Conservation (phyloP, 2,329 filamentous ascomycete genomes). For the Fusarium anguioides region DNA sequence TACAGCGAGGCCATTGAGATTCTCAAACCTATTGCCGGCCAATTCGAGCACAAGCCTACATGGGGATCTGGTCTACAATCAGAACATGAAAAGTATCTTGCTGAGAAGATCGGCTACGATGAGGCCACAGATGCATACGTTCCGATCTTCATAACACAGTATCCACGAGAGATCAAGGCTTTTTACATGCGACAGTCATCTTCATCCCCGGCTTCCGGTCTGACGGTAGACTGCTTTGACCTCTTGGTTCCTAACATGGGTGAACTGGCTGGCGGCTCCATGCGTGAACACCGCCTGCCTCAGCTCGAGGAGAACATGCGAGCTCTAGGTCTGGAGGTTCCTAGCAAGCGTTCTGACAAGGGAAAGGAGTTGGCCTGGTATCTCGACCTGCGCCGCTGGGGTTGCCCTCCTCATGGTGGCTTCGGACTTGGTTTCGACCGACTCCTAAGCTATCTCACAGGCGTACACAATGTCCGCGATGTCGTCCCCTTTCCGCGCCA, state of each 20-base stretch:
- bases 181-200: constrained; percentile 73
- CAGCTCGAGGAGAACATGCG: constrained; percentile 78
- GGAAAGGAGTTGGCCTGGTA: constrained; percentile 77
- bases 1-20: constrained; percentile 81
- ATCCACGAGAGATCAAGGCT: constrained; percentile 88
- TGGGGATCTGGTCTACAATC: constrained; percentile 84
- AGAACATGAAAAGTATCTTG: constrained; percentile 92
- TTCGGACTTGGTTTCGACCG: constrained; percentile 93
- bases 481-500: constrained; percentile 87
- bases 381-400: constrained; percentile 86
- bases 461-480: constrained; percentile 84
- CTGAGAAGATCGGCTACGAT: constrained; percentile 68
- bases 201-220: constrained; percentile 45
- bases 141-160: constrained; percentile 93
- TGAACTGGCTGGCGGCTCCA: constrained; percentile 87
- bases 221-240: constrained; percentile 90
- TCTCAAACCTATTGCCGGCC: constrained; percentile 68
- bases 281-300: constrained; percentile 83
- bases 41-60: constrained; percentile 75
- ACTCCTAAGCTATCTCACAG: constrained; percentile 83
- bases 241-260: constrained; percentile 86
- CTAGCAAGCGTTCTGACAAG: constrained; percentile 45
- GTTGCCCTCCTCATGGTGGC: constrained; percentile 90
- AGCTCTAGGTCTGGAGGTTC: constrained; percentile 68
- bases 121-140: constrained; percentile 59